These are phyloP conservation scores for Teratosphaeria gauchensis DNA, from an alignment of 2,329 filamentous ascomycete genomes.

Conservation along the genomic window DNA sequence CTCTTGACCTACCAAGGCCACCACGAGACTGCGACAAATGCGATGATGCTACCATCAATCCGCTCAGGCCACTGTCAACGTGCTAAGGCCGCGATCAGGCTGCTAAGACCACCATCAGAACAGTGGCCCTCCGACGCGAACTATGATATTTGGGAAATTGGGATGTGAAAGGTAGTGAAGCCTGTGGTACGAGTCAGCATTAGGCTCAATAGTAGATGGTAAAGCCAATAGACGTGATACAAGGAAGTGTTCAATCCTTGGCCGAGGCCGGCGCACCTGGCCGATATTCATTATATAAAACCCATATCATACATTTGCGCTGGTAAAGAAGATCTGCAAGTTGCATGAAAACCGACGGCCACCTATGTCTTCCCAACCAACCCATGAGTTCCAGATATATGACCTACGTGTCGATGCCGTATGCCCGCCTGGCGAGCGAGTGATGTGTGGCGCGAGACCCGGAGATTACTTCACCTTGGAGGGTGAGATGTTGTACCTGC, in stretches of 20 bases:
- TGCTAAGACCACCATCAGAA: too few relatives aligned
- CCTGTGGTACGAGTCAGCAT: too few relatives aligned
- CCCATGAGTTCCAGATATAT: not conserved
- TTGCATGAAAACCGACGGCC: not conserved
- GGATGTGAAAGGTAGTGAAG: too few relatives aligned
- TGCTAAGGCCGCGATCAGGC: too few relatives aligned
- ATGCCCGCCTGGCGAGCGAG: constrained; percentile 10
- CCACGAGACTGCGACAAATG: too few relatives aligned
- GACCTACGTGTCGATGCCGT: constrained; percentile 13
- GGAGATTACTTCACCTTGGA: constrained; percentile 13
- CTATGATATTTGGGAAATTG: too few relatives aligned
- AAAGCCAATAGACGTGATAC: not conserved
- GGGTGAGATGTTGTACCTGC: constrained; percentile 16
- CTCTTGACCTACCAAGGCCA: too few relatives aligned
- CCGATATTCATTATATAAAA: not conserved
- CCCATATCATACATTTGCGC: not conserved
- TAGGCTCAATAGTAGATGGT: not conserved
- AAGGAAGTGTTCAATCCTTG: not conserved
- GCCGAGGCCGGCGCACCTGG: not conserved
- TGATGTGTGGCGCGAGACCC: constrained; percentile 13
- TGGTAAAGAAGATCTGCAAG: not conserved
- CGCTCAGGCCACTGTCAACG: too few relatives aligned
- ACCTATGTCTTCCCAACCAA: not conserved
- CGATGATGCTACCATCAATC: too few relatives aligned
- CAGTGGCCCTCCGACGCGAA: too few relatives aligned